Base-by-base conservation (phyloP, 768 basidiomycete species). In the Porpolomopsis calyptriformis region DNA sequence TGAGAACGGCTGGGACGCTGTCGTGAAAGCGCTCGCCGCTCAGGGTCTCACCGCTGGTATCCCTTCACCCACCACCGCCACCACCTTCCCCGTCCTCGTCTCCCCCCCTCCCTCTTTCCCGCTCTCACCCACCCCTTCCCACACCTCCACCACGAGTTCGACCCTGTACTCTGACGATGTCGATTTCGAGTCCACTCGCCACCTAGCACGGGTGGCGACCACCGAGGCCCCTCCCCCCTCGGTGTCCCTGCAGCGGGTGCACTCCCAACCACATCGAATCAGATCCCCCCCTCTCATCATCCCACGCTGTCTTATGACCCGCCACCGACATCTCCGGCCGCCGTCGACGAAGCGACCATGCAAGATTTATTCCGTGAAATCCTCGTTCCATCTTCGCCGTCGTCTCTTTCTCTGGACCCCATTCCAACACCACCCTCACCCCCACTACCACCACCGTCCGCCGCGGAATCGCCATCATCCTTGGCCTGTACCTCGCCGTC, bases 181-280 rank as follows among this genome's bases (percentile, higher is more conserved):
- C 50, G 58, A 63, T 52, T 57, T 64, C 46, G 60, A 81, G 61
- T 66, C 84, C 80, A 85, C 88, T 91, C 80, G 88, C 88, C 88
- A 91, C 82, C 82, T 85, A 83, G 88, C 88, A 91, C 88, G 88
- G 88, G 83, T 91, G 88, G 88, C 77, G 88, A 80, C 74, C 78
- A 75, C 74, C 71, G 73, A 67, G 61, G 66, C 60, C 65, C 55
- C 65, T 67, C 65, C 65, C 62, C 59, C 73, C 57, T 66, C 73
- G 72, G 72, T 78, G 81, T 72, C 88, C 88, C 85, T 81, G 88
- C 88, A 91, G 88, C 88, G 87, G 88, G 87, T 85, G 84, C 81
- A 68, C 67, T 47, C 49, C 18, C 38, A 54, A 58, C 45, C 14
- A 38, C 29, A 49, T 42, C 27, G 23, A 44, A 22, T 22, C 41